Evolutionary conservation across 345 rosid species (phyloP).

Genomic region (Toxicodendron radicans): DNA sequence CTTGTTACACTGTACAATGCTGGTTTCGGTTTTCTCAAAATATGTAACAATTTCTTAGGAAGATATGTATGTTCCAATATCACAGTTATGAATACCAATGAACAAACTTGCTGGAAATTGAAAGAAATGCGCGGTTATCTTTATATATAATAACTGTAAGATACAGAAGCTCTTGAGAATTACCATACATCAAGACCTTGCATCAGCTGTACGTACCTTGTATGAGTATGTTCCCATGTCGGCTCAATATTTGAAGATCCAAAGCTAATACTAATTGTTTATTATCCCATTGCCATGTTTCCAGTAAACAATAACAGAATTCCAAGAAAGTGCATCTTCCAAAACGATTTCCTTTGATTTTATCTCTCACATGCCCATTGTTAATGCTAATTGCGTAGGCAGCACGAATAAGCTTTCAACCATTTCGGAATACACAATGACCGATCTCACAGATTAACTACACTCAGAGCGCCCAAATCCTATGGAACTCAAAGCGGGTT

Average conservation of each 20-base stretch:
- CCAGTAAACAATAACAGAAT: constrained; percentile 1
- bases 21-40: constrained; percentile 1
- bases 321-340: constrained; percentile 10
- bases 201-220: constrained; percentile 1
- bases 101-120: neutral
- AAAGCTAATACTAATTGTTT: constrained; percentile 11
- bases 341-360: constrained; percentile 4
- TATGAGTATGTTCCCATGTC: constrained; percentile 24
- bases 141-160: neutral
- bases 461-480: neutral
- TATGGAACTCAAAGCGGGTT: neutral
- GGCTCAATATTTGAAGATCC: constrained; percentile 21
- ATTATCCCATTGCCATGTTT: constrained; percentile 17
- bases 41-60: constrained; percentile 1
- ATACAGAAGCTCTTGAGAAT: neutral
- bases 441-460: neutral
- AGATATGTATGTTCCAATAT: neutral
- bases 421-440: constrained; percentile 16
- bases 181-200: neutral
- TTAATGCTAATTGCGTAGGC: constrained; percentile 2
- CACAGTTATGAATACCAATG: neutral
- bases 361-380: neutral
- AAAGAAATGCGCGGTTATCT: neutral
- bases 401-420: constrained; percentile 21
- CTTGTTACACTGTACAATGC: constrained; percentile 14